These are phyloP conservation scores for Forsythia suspensa DNA, from an alignment of 257 asterid species.

Conservation along the genomic window DNA sequence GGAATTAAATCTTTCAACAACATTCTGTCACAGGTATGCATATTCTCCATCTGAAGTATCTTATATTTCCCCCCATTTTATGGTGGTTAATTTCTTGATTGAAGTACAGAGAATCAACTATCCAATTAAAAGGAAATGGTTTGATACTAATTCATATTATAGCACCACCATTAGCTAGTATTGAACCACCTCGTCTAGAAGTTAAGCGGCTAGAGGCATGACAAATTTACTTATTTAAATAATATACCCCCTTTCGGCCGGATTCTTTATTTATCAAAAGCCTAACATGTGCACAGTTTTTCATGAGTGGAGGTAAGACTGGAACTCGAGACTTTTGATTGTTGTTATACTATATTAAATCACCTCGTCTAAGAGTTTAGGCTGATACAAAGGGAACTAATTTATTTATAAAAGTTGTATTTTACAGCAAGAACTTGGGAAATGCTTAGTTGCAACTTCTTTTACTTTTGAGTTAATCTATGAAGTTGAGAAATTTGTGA, in stretches of 20 bases:
- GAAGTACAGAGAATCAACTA: background rate
- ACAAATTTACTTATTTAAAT: no score
- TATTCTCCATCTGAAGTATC: background rate
- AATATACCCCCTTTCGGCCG: background rate
- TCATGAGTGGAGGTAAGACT: no score
- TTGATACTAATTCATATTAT: background rate
- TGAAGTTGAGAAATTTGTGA: background rate
- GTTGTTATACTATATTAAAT: no score
- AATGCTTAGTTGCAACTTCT: background rate
- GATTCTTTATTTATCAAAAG: no score
- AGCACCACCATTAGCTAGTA: background rate
- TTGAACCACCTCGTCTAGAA: background rate
- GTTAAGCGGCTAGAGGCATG: no score
- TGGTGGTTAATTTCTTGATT: no score
- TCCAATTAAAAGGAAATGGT: background rate
- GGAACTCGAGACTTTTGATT: no score
- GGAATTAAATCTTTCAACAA: background rate
- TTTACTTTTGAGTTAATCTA: background rate
- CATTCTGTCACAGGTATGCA: constrained; percentile 37
- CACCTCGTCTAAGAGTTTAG: no score
- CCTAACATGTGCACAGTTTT: no score
- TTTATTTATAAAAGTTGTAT: no score
- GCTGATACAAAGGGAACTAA: background rate
- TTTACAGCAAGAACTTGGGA: background rate
- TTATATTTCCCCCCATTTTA: no score